Evolutionary conservation across 2,329 filamentous ascomycete genomes (phyloP).

Genomic region (Fusarium nodosum): DNA sequence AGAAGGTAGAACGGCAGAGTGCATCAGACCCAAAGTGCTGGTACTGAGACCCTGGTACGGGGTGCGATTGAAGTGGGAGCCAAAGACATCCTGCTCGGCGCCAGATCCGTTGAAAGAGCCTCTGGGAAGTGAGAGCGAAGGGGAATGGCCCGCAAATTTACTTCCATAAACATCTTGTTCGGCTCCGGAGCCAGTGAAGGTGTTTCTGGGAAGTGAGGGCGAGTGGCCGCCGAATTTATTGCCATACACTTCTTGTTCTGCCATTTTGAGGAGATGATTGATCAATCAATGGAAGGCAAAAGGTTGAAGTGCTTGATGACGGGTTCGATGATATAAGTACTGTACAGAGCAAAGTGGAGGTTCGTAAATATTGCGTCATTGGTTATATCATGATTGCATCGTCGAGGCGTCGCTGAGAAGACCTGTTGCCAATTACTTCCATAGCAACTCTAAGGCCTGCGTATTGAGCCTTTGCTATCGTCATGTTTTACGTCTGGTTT

Average conservation of each 20-base stretch:
- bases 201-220: background rate
- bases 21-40: slow-evolving; percentile 16
- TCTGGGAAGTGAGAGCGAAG: background rate
- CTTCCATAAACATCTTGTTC: slow-evolving; percentile 7
- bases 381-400: slow-evolving; percentile 36
- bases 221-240: background rate
- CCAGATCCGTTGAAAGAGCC: background rate
- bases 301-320: fast-evolving
- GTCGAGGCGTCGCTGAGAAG: background rate
- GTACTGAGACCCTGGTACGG: slow-evolving; percentile 14
- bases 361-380: slow-evolving; percentile 35
- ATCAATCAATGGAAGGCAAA: background rate
- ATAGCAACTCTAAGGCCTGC: fast-evolving
- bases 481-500: background rate
- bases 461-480: too few relatives aligned
- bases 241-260: slow-evolving; percentile 21
- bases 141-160: background rate
- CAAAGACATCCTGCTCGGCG: slow-evolving; percentile 19
- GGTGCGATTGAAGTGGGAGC: slow-evolving; percentile 24
- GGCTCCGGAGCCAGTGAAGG: background rate
- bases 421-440: background rate
- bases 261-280: slow-evolving; percentile 3
- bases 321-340: slow-evolving; percentile 13
- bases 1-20: slow-evolving; percentile 15
- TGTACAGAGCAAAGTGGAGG: background rate